phyloP scores from a whole-genome alignment of 2,329 filamentous ascomycete species.

The Zarea fungicola region DNA sequence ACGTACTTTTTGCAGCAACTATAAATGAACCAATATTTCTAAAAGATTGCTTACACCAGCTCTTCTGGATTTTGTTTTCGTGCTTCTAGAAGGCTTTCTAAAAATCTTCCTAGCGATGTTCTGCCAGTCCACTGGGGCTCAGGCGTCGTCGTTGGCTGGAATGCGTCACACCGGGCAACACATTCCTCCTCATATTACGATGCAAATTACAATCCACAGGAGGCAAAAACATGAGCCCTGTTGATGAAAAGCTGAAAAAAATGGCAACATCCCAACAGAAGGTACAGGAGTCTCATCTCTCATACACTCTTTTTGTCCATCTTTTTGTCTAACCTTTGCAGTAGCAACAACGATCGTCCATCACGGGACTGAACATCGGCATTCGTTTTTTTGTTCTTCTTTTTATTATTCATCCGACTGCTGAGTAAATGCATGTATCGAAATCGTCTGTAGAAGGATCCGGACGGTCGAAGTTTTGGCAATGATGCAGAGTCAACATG shows the following conservation, averaged over 20 bases:
- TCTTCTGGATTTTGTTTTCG: no score
- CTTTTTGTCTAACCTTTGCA: not conserved
- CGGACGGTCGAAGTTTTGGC: not conserved
- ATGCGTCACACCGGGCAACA: constrained; percentile 33
- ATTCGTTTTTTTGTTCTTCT: not conserved
- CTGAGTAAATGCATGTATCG: constrained; percentile 6
- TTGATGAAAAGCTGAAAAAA: constrained; percentile 5
- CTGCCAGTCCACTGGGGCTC: no score
- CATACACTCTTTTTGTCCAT: not conserved
- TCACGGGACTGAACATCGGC: not conserved
- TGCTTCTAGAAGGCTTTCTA: no score
- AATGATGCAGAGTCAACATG: not conserved
- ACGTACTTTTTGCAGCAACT: no score
- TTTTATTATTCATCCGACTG: not conserved
- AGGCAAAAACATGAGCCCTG: not conserved
- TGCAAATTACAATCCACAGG: constrained; percentile 19
- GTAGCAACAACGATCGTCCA: not conserved
- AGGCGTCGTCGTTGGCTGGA: no score
- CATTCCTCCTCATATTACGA: constrained; percentile 32
- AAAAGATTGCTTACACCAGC: no score
- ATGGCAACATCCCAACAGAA: not conserved
- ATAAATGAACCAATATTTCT: no score
- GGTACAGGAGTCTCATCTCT: not conserved
- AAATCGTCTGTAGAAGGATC: not conserved
- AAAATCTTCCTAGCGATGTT: no score